phyloP scores from a whole-genome alignment of 2,329 filamentous ascomycete genomes.

The Fusarium agapanthi region DNA sequence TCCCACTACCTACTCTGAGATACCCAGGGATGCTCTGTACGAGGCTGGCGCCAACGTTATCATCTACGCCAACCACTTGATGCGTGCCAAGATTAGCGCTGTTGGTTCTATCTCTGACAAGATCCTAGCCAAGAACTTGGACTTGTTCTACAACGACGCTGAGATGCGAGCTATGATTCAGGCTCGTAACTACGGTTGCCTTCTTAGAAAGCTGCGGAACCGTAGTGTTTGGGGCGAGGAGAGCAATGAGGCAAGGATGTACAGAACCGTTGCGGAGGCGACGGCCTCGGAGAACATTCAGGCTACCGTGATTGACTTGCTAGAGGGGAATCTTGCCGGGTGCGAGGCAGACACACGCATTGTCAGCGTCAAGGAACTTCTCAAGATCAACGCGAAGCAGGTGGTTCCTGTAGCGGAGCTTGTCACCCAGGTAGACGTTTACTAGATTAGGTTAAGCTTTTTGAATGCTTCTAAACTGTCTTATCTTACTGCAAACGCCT shows the following conservation, averaged over 20 bases:
- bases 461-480: background rate
- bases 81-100: conserved; percentile 17
- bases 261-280: background rate
- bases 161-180: background rate
- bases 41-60: conserved; percentile 16
- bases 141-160: background rate
- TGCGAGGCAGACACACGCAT: conserved; percentile 6
- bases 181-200: conserved; percentile 2
- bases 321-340: background rate
- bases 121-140: background rate
- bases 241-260: background rate
- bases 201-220: background rate
- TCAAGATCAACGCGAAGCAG: conserved; percentile 1
- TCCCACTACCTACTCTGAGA: background rate
- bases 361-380: conserved; percentile 1
- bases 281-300: background rate
- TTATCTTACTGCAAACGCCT: background rate
- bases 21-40: background rate
- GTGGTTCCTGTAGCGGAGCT: background rate
- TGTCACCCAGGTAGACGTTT: background rate
- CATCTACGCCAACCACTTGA: conserved; percentile 16
- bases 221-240: background rate
- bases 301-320: background rate
- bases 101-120: conserved; percentile 5
- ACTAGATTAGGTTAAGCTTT: background rate